A percentile compares a stretch with the other conserved stretches of the same genome.
These are phyloP conservation scores for Irpex rosettiformis DNA, from an alignment of 1,284 basidiomycete species.

Conservation along the genomic window DNA sequence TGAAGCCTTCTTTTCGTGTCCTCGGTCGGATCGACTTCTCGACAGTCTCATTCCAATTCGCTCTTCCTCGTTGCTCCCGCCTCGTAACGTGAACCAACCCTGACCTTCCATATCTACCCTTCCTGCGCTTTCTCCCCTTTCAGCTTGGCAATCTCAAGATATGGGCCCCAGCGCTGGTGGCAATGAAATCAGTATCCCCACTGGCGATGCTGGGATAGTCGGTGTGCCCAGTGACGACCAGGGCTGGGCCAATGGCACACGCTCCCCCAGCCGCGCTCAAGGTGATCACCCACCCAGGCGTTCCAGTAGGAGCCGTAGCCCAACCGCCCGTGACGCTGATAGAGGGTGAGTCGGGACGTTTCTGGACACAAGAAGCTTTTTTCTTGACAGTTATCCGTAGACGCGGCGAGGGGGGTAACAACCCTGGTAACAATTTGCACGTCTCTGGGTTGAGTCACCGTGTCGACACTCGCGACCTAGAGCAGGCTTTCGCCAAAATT, in stretches of 20 bases:
- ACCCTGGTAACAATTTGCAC: constrained; percentile 97
- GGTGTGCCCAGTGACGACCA: constrained; percentile 32
- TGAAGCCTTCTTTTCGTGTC: constrained; percentile 18
- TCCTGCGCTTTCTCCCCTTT: constrained; percentile 18
- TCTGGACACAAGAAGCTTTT: constrained; percentile 2
- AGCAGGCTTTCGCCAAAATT: constrained; percentile 84
- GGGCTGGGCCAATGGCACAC: constrained; percentile 37
- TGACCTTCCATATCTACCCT: constrained; percentile 28
- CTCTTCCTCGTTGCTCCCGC: constrained; percentile 21
- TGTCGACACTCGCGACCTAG: constrained; percentile 85
- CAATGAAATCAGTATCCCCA: constrained; percentile 65
- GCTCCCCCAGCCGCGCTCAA: constrained; percentile 46
- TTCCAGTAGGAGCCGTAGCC: constrained; percentile 71
- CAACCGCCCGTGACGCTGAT: constrained; percentile 46
- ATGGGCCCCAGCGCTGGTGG: constrained; percentile 55
- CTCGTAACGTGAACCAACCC: constrained; percentile 29
- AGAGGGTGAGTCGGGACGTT: constrained; percentile 44
- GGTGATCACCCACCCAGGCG: constrained; percentile 51
- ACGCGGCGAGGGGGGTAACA: constrained; percentile 39
- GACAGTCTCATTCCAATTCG: constrained; percentile 16
- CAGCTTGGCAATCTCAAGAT: constrained; percentile 81
- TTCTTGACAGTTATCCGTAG: constrained; percentile 15
- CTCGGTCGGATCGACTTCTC: constrained; percentile 21
- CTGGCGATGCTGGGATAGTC: constrained; percentile 44
- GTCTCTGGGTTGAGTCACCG: constrained; percentile 83